These are phyloP conservation scores for Rhodotorula sphaerocarpa DNA, from an alignment of 768 basidiomycete species.

Conservation along the genomic window DNA sequence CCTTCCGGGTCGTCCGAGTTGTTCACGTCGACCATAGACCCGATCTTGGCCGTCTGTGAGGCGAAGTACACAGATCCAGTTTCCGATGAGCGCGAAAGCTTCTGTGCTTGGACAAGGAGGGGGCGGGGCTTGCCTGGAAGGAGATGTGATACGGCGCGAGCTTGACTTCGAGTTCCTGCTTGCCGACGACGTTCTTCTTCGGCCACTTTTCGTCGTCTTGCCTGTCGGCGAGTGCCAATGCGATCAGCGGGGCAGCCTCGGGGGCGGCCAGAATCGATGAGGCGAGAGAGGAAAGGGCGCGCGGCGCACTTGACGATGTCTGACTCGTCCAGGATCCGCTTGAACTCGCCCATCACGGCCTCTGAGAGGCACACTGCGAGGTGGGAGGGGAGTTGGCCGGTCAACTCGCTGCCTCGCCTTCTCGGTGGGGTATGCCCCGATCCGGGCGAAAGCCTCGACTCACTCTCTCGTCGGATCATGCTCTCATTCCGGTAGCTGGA, in stretches of 20 bases:
- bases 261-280: background rate
- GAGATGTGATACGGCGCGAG: conserved; percentile 91
- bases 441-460: conserved; percentile 44
- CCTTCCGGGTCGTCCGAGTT: conserved; percentile 97
- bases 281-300: background rate
- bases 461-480: conserved; percentile 97
- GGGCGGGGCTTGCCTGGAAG: conserved; percentile 94
- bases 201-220: conserved; percentile 99
- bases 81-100: no score
- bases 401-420: no score
- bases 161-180: conserved; percentile 94
- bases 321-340: conserved; percentile 81
- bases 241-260: conserved; percentile 2
- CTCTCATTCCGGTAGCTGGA: conserved; percentile 79
- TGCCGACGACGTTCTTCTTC: conserved; percentile 96
- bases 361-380: conserved; percentile 84
- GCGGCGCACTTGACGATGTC: conserved; percentile 86
- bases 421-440: no score
- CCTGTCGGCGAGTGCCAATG: conserved; percentile 47
- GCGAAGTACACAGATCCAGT: background rate
- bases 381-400: background rate
- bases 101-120: no score
- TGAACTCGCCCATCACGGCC: conserved; percentile 84
- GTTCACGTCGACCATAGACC: conserved; percentile 89
- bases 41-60: conserved; percentile 88